phyloP scores from a whole-genome alignment of 129 eudicot genomes.

The Daucus carota region DH1_v3.0 NC_030386.2:31126501-31127000 shows the following conservation, averaged over 20 bases:
- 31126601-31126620: background rate
- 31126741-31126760: conserved; percentile 85
- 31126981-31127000: too few species aligned
- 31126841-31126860: conserved; percentile 2
- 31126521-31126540: conserved; percentile 62
- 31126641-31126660: conserved; percentile 96
- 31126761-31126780: conserved; percentile 52
- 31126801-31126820: conserved; percentile 65
- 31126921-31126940: background rate
- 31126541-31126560: conserved; percentile 90
- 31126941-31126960: too few species aligned
- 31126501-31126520: conserved; percentile 74
- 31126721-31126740: conserved; percentile 98
- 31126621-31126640: conserved; percentile 21
- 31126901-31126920: background rate
- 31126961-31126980: too few species aligned
- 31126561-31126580: conserved; percentile 10
- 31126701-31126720: conserved; percentile 74
- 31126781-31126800: conserved; percentile 43
- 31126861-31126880: background rate
- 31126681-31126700: conserved; percentile 86
- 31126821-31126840: background rate
- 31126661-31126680: conserved; percentile 76
- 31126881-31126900: background rate
- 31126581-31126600: background rate